Base-by-base conservation (phyloP, 23 red algal species). In the Gracilaria caudata region DNA sequence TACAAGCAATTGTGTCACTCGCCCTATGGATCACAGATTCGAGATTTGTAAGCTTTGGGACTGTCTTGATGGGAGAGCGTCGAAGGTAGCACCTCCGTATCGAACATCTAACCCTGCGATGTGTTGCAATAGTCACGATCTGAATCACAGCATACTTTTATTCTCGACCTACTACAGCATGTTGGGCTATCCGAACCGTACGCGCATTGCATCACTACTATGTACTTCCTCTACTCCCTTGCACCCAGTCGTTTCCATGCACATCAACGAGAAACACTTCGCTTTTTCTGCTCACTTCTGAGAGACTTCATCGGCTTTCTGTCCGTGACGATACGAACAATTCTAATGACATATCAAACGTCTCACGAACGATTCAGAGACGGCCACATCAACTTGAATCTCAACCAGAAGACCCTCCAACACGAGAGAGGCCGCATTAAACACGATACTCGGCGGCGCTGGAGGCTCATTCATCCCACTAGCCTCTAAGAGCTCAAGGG, bases 341-440 rank as follows among this genome's bases (percentile, higher is more conserved):
- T 35, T 35, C 64, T 68, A 68, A 19, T 34, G 34, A 68, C 64
- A 68, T 23, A 68, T 25, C 30, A 68, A 23, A 19, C 64, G 64
- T 25, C 28, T 68, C 4, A 68, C 30, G 28, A 68, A 68, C 59
- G 64, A 68, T 68, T 68, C 64, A 25, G 64, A 23, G 30, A 68
- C 64, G 30, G 64, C 64, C 34, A 68, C 64, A 23, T 68, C 64
- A 68, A 68, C 64, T 68, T 68, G 64, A 33, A 68, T 68, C 30
- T 68, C 64, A 68, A 68, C 64, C 6, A 68, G 64, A 5, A 68
- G 14, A 4, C 28, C 64, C 30, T 12, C 14, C 23, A n/a, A 12
- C 32, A 36, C 14, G 64, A 68, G 64, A 12, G 64, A 68, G 17
- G 33, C 64, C 4, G 64, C 11, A 68, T 8, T 17, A 68, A 68